Conservation (phyloP, 2,329 filamentous ascomycete genomes). For the Xylariaceae sp. region DNA sequence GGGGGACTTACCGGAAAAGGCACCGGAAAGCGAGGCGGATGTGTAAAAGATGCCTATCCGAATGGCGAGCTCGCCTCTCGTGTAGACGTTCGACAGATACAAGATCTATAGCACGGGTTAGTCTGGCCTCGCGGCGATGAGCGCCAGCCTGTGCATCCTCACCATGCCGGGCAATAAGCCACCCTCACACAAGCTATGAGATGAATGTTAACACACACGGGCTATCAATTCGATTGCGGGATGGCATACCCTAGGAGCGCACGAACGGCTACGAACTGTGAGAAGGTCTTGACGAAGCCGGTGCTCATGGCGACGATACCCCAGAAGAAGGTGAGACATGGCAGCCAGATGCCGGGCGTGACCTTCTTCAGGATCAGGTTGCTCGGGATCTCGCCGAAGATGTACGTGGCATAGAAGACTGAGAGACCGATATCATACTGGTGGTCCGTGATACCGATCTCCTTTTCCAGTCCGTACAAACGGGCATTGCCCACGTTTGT, state of each 20-base stretch:
- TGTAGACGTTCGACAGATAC: conserved; percentile 61
- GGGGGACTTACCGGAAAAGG: conserved; percentile 50
- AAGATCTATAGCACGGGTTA: conserved; percentile 43
- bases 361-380: conserved; percentile 61
- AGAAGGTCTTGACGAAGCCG: conserved; percentile 50
- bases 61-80: conserved; percentile 55
- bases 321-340: conserved; percentile 53
- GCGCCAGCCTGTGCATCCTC: conserved; percentile 15
- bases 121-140: not conserved
- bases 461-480: conserved; percentile 57
- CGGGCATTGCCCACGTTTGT: conserved; percentile 72
- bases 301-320: conserved; percentile 55
- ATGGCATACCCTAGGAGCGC: conserved; percentile 47
- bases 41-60: conserved; percentile 66
- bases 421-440: conserved; percentile 63
- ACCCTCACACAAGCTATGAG: conserved; percentile 52
- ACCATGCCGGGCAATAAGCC: conserved; percentile 64
- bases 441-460: conserved; percentile 53
- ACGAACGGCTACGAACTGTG: conserved; percentile 57
- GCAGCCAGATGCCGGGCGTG: conserved; percentile 58
- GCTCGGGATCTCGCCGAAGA: conserved; percentile 59
- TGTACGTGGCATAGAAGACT: conserved; percentile 63
- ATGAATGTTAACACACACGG: not conserved
- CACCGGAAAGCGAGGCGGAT: conserved; percentile 60
- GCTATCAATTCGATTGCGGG: not conserved